Evolutionary conservation across 1,284 basidiomycete species (phyloP).

Genomic region (Marasmius fiardii): DNA sequence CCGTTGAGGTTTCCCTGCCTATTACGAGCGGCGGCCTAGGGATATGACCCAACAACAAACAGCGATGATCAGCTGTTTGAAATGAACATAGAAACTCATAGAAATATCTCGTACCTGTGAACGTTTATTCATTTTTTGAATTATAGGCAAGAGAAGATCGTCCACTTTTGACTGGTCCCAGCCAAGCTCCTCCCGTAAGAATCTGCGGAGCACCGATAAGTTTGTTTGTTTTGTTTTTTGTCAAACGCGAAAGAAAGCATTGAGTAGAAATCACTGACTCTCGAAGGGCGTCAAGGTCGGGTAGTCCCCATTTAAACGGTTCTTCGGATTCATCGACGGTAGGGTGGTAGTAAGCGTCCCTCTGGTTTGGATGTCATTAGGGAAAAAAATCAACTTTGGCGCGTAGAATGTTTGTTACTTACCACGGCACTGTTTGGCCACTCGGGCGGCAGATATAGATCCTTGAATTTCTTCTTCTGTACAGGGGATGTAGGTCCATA

Average conservation of each 20-base stretch:
- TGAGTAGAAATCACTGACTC: conserved; percentile 45
- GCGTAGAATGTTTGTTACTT: conserved; percentile 23
- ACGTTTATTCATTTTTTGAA: conserved; percentile 84
- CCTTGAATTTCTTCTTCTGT: conserved; percentile 88
- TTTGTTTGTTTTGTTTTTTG: no score
- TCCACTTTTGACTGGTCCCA: conserved; percentile 91
- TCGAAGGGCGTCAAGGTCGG: conserved; percentile 89
- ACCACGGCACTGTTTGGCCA: conserved; percentile 94
- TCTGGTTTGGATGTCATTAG: conserved; percentile 37
- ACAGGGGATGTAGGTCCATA: conserved; percentile 4
- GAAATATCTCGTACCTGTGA: conserved; percentile 48
- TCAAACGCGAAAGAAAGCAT: not conserved
- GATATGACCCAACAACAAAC: conserved; percentile 1
- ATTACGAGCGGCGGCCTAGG: conserved; percentile 58
- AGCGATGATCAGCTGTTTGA: not conserved
- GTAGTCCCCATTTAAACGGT: conserved; percentile 95
- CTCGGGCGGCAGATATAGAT: conserved; percentile 73
- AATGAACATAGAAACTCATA: not conserved
- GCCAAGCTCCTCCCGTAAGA: conserved; percentile 80
- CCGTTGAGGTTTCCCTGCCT: conserved; percentile 71
- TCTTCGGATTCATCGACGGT: conserved; percentile 90
- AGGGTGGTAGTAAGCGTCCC: conserved; percentile 92
- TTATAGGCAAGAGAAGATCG: conserved; percentile 89
- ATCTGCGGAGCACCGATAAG: conserved; percentile 44
- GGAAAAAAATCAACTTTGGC: not conserved